Conservation (phyloP, 164 flowering plant species). For the Houttuynia cordata region DNA sequence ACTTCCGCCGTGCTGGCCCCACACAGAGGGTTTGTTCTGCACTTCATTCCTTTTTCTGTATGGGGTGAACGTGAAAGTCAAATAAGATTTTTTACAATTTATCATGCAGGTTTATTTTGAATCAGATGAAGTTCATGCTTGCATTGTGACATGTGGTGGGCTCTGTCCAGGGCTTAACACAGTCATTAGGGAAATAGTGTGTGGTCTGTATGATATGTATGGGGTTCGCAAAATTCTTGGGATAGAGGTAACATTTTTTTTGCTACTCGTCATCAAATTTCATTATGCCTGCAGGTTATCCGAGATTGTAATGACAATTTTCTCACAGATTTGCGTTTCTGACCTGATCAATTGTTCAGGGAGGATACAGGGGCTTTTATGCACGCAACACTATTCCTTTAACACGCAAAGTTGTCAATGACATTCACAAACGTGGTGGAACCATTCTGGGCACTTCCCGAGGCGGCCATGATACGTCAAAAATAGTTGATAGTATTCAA, state of each 20-base stretch:
- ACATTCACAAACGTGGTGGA: conserved; percentile 89
- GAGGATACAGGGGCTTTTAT: conserved; percentile 78
- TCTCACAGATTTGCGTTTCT: neutral
- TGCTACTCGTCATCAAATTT: neutral
- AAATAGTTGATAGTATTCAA: conserved; percentile 87
- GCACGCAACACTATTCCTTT: conserved; percentile 54
- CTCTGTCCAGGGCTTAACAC: conserved; percentile 96
- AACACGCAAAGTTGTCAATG: conserved; percentile 59
- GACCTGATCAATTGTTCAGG: conserved; percentile 22
- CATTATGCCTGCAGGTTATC: neutral
- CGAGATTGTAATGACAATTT: neutral
- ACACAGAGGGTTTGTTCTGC: conserved; percentile 49
- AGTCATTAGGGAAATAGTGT: conserved; percentile 88
- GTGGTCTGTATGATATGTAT: conserved; percentile 73
- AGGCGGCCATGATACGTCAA: conserved; percentile 70
- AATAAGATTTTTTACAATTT: conserved; percentile 2
- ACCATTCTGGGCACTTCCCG: conserved; percentile 78
- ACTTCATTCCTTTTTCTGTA: neutral
- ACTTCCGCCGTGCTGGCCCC: conserved; percentile 85
- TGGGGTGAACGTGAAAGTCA: neutral
- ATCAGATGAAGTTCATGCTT: conserved; percentile 84
- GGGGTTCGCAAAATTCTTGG: conserved; percentile 75
- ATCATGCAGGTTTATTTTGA: conserved; percentile 60
- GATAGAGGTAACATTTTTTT: conserved; percentile 29
- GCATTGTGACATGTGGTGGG: conserved; percentile 96